A percentile compares a stretch with the other conserved stretches of the same genome.
These are phyloP conservation scores for Diaporthe amygdali DNA, from an alignment of 2,329 filamentous ascomycete species.

Conservation along the genomic window DNA sequence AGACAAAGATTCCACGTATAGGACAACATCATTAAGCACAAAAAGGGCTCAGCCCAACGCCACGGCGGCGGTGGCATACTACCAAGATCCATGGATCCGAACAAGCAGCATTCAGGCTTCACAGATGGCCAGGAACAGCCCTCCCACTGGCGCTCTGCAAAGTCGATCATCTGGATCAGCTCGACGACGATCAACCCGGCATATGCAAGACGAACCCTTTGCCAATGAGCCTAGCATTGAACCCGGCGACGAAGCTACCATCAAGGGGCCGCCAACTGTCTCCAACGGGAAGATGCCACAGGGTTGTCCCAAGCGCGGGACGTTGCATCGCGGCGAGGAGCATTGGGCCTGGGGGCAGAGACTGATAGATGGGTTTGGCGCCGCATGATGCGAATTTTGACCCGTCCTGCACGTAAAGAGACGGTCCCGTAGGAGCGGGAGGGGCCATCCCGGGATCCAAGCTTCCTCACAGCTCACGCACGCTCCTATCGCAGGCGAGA, in stretches of 20 bases:
- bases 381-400: not conserved
- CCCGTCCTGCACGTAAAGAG: not conserved
- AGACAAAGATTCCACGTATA: not conserved
- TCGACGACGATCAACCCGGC: not conserved
- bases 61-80: not conserved
- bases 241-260: not conserved
- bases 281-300: not conserved
- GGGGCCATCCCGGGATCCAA: slow-evolving; percentile 1
- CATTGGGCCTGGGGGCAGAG: not conserved
- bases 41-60: not conserved
- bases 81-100: not conserved
- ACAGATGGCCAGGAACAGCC: not conserved
- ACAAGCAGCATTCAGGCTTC: not conserved
- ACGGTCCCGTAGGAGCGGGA: not conserved
- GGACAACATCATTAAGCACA: not conserved
- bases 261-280: slow-evolving; percentile 3
- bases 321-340: not conserved
- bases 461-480: not conserved
- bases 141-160: not conserved
- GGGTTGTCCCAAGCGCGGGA: not conserved
- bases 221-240: not conserved
- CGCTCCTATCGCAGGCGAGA: not conserved
- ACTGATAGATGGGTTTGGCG: not conserved
- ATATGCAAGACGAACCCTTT: not conserved
- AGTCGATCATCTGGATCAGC: not conserved